These are phyloP conservation scores for Yamadazyma olivae DNA, from an alignment of 805 yeast genomes.

Conservation along the genomic window DNA sequence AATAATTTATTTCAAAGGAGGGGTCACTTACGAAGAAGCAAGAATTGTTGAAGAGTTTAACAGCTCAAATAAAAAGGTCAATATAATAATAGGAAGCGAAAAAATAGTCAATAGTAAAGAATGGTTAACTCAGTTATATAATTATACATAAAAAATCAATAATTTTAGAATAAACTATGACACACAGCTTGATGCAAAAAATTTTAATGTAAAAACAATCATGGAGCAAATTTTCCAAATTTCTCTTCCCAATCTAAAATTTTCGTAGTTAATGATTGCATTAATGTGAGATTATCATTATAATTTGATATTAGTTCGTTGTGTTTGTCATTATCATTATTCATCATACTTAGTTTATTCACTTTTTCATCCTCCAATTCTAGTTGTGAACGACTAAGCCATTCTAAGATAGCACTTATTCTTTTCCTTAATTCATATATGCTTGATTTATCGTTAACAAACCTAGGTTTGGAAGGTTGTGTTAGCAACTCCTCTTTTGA, in stretches of 20 bases:
- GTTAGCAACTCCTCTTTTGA: conserved; percentile 49
- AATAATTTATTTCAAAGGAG: conserved; percentile 78
- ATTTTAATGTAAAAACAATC: conserved; percentile 4
- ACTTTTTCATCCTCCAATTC: conserved; percentile 75
- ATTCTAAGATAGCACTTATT: conserved; percentile 86
- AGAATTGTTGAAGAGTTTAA: conserved; percentile 68
- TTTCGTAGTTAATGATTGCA: conserved; percentile 73
- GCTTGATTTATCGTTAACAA: conserved; percentile 73
- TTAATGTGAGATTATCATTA: conserved; percentile 56
- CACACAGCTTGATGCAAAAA: not conserved
- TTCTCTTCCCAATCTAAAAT: conserved; percentile 77
- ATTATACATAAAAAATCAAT: too few relatives aligned
- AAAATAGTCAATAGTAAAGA: conserved; percentile 28
- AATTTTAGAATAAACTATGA: too few relatives aligned
- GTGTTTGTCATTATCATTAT: conserved; percentile 34
- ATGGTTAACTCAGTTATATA: conserved; percentile 34
- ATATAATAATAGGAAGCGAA: conserved; percentile 77
- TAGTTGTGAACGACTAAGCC: conserved; percentile 80
- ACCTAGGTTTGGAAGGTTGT: conserved; percentile 79
- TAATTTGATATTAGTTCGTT: conserved; percentile 38
- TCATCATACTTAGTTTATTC: conserved; percentile 48
- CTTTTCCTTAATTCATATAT: conserved; percentile 84
- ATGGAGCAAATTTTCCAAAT: conserved; percentile 52
- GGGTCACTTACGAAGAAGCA: conserved; percentile 90
- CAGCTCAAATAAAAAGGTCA: conserved; percentile 48